phyloP scores from a whole-genome alignment of 2,329 filamentous ascomycete species.

The Cercospora beticola region DNA sequence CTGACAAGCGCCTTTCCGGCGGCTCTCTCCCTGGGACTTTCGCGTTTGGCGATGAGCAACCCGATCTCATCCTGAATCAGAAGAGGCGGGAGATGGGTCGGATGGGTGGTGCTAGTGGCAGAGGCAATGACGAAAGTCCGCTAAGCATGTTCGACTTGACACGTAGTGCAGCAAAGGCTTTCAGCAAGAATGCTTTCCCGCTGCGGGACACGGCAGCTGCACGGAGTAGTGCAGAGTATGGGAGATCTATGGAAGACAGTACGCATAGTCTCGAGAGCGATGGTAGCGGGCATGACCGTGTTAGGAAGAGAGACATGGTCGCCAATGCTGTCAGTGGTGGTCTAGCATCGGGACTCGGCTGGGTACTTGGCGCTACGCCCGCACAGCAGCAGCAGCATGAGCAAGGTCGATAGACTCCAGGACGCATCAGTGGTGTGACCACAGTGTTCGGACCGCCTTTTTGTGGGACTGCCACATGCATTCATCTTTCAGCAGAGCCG shows the following conservation, averaged over 20 bases:
- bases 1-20: constrained; percentile 49
- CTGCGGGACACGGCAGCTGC: constrained; percentile 32
- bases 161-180: constrained; percentile 49
- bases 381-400: constrained; percentile 19
- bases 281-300: constrained; percentile 41
- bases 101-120: constrained; percentile 22
- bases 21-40: constrained; percentile 48
- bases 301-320: constrained; percentile 71
- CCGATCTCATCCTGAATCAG: constrained; percentile 41
- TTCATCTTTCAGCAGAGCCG: not conserved
- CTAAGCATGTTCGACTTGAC: constrained; percentile 56
- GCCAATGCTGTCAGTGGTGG: constrained; percentile 64
- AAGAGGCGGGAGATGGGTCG: constrained; percentile 43
- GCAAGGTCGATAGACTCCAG: not conserved
- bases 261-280: constrained; percentile 29
- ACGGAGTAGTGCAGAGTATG: constrained; percentile 16
- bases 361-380: constrained; percentile 58
- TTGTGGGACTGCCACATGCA: not conserved
- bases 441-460: not conserved
- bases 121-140: constrained; percentile 49
- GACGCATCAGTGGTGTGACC: not conserved
- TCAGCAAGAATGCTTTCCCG: constrained; percentile 48
- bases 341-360: constrained; percentile 62
- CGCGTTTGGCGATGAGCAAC: constrained; percentile 37
- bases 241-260: constrained; percentile 24